Evolutionary conservation across 1,284 basidiomycete species (phyloP).

Genomic region (Hypsizygus ulmarius): DNA sequence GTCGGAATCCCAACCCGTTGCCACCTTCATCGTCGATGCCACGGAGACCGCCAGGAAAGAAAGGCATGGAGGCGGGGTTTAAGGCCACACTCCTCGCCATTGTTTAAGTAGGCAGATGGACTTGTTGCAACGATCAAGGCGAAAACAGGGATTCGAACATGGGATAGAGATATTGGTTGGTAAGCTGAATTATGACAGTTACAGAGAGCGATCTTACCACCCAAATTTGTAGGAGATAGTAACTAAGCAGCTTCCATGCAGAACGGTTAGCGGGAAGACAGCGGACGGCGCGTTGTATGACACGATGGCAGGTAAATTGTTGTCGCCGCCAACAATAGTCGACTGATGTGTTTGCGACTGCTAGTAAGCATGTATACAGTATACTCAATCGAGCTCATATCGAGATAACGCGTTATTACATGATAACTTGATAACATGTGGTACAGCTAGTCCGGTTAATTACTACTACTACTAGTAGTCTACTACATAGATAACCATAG

Average conservation of each 20-base stretch:
- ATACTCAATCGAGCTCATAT: no score
- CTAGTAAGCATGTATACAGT: no score
- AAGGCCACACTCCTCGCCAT: conserved; percentile 74
- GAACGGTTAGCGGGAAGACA: conserved; percentile 5
- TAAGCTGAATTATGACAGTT: conserved; percentile 24
- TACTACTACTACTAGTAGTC: no score
- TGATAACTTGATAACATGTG: no score
- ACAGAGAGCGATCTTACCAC: conserved; percentile 22
- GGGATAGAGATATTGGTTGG: conserved; percentile 26
- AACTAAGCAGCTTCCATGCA: conserved; percentile 43
- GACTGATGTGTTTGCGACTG: no score
- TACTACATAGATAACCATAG: no score
- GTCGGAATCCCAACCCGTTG: conserved; percentile 41
- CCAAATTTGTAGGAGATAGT: conserved; percentile 24
- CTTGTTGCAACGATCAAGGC: conserved; percentile 32
- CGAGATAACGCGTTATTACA: no score
- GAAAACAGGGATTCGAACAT: conserved; percentile 22
- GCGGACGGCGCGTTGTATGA: conserved; percentile 7
- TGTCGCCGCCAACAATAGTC: no score
- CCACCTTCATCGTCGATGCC: conserved; percentile 51
- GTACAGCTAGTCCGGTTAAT: no score
- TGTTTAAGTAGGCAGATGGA: conserved; percentile 36
- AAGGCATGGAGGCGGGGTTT: conserved; percentile 78
- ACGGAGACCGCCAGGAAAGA: conserved; percentile 70
- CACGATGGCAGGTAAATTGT: conserved; percentile 11